Base-by-base conservation (phyloP, 805 yeast species). In the Metschnikowia arizonensis region DNA sequence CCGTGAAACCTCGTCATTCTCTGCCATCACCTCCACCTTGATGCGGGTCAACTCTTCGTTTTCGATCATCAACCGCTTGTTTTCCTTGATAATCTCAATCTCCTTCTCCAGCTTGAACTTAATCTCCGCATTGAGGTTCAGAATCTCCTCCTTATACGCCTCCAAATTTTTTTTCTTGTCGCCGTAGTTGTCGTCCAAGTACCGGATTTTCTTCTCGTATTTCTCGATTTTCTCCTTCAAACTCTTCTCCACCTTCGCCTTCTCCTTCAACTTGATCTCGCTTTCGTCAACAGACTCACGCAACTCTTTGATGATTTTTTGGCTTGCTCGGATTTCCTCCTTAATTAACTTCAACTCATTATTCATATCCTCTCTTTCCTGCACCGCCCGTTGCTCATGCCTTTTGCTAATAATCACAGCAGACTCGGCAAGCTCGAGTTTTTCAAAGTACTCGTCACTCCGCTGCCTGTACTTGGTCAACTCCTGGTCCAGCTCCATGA, bases 371-470 rank as follows among this genome's bases (percentile, higher is more conserved):
- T 74, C 74, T 44, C 84, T 55, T 5, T 79, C 66, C 11, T 66
- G 68, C 45, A 78, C 76, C 11, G 73, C 65, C 40, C 75, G 74
- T 39, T 74, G 69, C 17, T 84, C 90, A 10, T 82, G 79, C 54
- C 86, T 69, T 52, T 78, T 73, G 7, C 88, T 79, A 36, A 80
- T 74, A 42, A 76, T 70, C 1, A 85, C 78, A 4, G 87, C 85
- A 40, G 82, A 73, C 58, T 90, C 96, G 2, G 93, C 90, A 40
- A 78, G 76, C 56, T 88, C 95, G 21, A 89, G 69, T 56, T 86
- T 85, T 46, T 73, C 72, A 54, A 76, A 79, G 59, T 87, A 85
- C 49, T 82, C 85, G 29, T 86, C 90, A 28, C 95, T 81, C 49
- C 95, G 76, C 14, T 71, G 64, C 57, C 81, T 83, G 63, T 85